Evolutionary conservation across 768 basidiomycete genomes (phyloP).

Genomic region (Tricholoma terreum): DNA sequence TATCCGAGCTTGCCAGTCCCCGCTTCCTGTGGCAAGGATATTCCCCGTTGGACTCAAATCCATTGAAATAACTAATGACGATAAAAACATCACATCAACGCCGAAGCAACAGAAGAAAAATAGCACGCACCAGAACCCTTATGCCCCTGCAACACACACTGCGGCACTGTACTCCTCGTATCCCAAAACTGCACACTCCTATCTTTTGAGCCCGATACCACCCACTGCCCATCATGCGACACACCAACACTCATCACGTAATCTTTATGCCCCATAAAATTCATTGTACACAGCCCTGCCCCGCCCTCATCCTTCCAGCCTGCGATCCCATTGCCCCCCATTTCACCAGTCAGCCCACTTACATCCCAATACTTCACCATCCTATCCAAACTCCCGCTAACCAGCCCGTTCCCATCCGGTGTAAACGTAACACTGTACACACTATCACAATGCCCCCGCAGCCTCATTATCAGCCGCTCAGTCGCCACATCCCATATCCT

Average conservation of each 20-base stretch:
- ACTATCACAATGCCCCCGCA: conserved; percentile 78
- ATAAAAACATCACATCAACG: background rate
- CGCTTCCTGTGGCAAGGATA: conserved; percentile 50
- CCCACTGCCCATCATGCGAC: conserved; percentile 89
- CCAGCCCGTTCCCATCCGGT: conserved; percentile 86
- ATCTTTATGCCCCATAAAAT: conserved; percentile 87
- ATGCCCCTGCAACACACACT: conserved; percentile 87
- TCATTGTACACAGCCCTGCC: conserved; percentile 64
- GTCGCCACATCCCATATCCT: conserved; percentile 76
- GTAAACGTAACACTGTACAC: conserved; percentile 92
- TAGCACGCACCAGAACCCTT: conserved; percentile 49
- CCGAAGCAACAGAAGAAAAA: background rate
- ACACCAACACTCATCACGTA: conserved; percentile 63
- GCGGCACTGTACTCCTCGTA: conserved; percentile 68
- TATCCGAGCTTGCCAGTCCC: conserved; percentile 54
- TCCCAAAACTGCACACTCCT: conserved; percentile 96
- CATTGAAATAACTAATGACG: conserved; percentile 43
- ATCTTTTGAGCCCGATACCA: conserved; percentile 93
- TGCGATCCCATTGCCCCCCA: too few species aligned
- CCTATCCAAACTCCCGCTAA: conserved; percentile 89
- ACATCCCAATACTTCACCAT: conserved; percentile 89
- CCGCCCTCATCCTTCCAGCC: conserved; percentile 44
- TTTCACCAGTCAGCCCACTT: conserved; percentile 50
- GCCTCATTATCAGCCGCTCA: conserved; percentile 65
- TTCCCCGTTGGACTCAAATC: conserved; percentile 46